Base-by-base conservation (phyloP, 257 asterid genomes). In the Rehmannia glutinosa region DNA sequence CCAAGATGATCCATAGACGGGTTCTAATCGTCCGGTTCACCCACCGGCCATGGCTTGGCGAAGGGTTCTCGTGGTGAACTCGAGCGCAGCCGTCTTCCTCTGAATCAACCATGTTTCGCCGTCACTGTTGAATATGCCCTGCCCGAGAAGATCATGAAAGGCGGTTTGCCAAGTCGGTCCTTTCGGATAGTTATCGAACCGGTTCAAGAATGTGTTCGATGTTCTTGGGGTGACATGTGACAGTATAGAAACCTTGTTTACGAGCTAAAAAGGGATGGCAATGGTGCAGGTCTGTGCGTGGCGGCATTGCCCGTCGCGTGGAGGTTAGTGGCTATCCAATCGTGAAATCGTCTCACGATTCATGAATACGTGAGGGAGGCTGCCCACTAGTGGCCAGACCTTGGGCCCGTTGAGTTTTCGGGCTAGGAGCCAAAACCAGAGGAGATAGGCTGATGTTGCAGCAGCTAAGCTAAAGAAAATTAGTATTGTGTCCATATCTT, bases 41-140 rank as follows among this genome's bases (percentile, higher is more conserved):
- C 97, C 97, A 90, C 97, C 68, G 42, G 86, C 85, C 97, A 90
- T 90, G 39, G 97, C 97, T 58, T 87, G 97, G 3, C 97, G 92
- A 15, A 90, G 87, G 2, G 97, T 90, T n/a, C 97, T 57, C 0
- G 97, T 90, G 0, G 97, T 90, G 76, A 90, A 90, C 69, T 90
- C 97, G 0, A 90, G 87, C 0, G 97, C 97, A 0, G 97, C 96
- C 0, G 97, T 90, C 64, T 90, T 90, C 17, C 97, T 57, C 62
- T 90, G 97, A 21, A 90, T 77, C 12, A 90, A 81, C 97, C 97
- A 90, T 3, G 96, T 82, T 2, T 87, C 95, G 3, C 97, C 97
- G 15, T 90, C 97, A 64, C 95, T 85, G 69, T 90, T 90, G 82
- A 90, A 90, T 10, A 90, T 87, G 0, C 95, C 97, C 24, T 90